phyloP scores from a whole-genome alignment of 148 eudicot species.

The Vaccinium darrowii region DNA sequence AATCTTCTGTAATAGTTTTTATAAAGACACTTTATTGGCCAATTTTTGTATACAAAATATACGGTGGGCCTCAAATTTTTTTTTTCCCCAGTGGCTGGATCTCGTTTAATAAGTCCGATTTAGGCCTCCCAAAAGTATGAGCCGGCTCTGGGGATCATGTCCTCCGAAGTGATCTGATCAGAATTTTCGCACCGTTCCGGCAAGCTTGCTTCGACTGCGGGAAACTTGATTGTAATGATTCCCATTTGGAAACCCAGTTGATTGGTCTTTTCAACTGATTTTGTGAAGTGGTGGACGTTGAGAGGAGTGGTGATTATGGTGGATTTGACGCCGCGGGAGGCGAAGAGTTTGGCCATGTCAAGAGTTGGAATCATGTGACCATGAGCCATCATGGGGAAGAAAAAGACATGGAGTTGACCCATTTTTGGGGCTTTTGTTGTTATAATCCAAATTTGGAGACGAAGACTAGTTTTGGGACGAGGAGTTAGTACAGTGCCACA shows the following conservation, averaged over 20 bases:
- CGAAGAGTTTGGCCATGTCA: slow-evolving; percentile 52
- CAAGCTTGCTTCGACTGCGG: slow-evolving; percentile 34
- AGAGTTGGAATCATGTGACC: slow-evolving; percentile 63
- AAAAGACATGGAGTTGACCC: slow-evolving; percentile 40
- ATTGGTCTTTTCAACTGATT: slow-evolving; percentile 15
- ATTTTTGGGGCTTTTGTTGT: background rate
- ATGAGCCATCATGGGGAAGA: slow-evolving; percentile 47
- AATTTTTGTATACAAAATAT: no score
- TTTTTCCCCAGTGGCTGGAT: no score
- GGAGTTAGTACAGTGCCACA: no score
- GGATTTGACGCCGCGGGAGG: slow-evolving; percentile 15
- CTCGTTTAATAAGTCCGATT: no score
- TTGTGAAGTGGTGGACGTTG: slow-evolving; percentile 35
- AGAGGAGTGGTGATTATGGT: slow-evolving; percentile 56
- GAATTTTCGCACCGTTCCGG: slow-evolving; percentile 37
- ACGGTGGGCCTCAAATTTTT: no score
- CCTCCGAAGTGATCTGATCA: slow-evolving; percentile 32
- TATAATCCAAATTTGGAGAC: background rate
- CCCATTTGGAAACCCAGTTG: slow-evolving; percentile 2
- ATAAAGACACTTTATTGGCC: no score
- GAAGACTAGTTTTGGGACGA: background rate
- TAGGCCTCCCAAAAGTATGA: no score
- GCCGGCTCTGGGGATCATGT: no score
- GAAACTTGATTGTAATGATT: slow-evolving; percentile 31
- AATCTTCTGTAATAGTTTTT: no score